Base-by-base conservation (phyloP, 192 early-diverging fungal species). In the Coemansia aciculifera region DNA sequence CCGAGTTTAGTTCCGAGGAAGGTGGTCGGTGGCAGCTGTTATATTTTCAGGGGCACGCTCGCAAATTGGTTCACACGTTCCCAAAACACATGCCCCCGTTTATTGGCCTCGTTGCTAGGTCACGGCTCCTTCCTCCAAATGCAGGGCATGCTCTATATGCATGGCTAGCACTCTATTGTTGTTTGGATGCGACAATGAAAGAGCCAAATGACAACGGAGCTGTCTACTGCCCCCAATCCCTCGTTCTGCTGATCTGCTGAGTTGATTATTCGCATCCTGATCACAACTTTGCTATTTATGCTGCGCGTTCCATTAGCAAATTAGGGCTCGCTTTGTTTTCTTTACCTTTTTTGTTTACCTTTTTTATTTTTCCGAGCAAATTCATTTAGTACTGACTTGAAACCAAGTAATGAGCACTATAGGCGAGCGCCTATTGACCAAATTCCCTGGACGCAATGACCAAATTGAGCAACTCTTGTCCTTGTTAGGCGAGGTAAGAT, bases 351-450 rank as follows among this genome's bases (percentile, higher is more conserved):
- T 66, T 66, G 51, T 56, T 56, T 56, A 23, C 34, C 34, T 36
- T 19, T 37, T 37, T 31, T 24, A 54, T 39, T 54, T 38, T 27
- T 15, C 11, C 3, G 12, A 23, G 8, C 32, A 12, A 34, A n/a
- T 65, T 65, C 6, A 15, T 23, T 51, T 65, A 21, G 7, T 12
- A 17, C 17, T 48, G 32, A 44, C 42, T 31, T 23, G 11, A 32
- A 32, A 15, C 10, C 11, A 17, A 57, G 36, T 9, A 66, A 49
- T 56, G 42, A 37, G 7, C 21, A 12, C 34, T 40, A 23, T 71
- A 12, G 21, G 32, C 75, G 71, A 86, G 90, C 9, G 89, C 89
- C 71, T 97, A 90, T 19, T 81, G 83, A 2, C 85, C 27, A 37
- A 52, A 48, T 79, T 67, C 38, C 75, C 77, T 3, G 81, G 81